phyloP scores from a whole-genome alignment of 2,329 filamentous ascomycete genomes.

The Aspergillus tubingensis region DNA sequence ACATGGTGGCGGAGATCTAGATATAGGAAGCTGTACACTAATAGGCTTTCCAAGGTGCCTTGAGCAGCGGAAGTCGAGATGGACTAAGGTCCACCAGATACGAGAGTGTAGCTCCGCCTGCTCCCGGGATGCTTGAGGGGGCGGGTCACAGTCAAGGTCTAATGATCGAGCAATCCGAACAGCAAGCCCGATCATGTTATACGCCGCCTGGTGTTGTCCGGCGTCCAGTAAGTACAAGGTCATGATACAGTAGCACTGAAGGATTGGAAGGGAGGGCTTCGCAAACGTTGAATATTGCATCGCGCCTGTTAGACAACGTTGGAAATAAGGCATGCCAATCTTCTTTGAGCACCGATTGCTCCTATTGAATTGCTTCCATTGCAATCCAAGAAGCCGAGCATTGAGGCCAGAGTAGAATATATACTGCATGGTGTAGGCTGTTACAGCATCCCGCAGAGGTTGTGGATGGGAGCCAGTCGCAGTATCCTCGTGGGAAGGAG shows the following conservation, averaged over 20 bases:
- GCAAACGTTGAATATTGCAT: conserved; percentile 19
- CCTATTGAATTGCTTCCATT: conserved; percentile 14
- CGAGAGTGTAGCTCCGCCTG: conserved; percentile 5
- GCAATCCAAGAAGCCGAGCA: conserved; percentile 20
- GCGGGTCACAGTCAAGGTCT: conserved; percentile 6
- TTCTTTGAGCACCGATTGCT: background rate
- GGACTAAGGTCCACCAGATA: conserved; percentile 23
- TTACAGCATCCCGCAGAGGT: conserved; percentile 22
- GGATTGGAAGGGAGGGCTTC: conserved; percentile 14
- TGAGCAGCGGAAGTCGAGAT: conserved; percentile 23
- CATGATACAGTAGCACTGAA: conserved; percentile 26
- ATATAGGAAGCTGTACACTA: conserved; percentile 3
- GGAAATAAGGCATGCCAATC: conserved; percentile 23
- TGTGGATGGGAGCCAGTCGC: background rate
- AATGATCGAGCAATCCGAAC: conserved; percentile 24
- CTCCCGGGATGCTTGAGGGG: conserved; percentile 2
- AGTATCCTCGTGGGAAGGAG: conserved; percentile 15
- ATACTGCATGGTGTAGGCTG: conserved; percentile 22
- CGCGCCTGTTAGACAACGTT: conserved; percentile 18
- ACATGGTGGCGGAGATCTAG: background rate
- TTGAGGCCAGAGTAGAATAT: conserved; percentile 20
- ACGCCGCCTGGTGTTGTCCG: conserved; percentile 22
- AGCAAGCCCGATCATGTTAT: conserved; percentile 26
- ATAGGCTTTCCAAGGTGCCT: conserved; percentile 22
- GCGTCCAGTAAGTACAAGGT: conserved; percentile 23